phyloP scores from a whole-genome alignment of 1,284 basidiomycete species.

The Rhizoctonia solani region DNA sequence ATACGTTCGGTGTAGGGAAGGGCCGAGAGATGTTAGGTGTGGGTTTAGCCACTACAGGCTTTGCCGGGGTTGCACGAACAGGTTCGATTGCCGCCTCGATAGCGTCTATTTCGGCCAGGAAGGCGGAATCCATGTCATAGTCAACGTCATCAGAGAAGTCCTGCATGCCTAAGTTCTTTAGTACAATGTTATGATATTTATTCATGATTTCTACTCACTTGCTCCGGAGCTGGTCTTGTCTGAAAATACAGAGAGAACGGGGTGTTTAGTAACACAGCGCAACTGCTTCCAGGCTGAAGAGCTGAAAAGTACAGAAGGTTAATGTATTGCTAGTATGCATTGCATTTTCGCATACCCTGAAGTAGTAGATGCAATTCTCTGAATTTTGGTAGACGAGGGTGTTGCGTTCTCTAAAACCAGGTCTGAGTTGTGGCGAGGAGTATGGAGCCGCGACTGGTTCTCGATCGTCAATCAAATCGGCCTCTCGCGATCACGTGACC shows the following conservation, averaged over 20 bases:
- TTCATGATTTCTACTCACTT: not conserved
- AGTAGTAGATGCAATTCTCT: not conserved
- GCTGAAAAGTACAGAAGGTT: slow-evolving; percentile 2
- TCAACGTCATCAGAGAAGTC: slow-evolving; percentile 29
- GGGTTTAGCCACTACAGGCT: not conserved
- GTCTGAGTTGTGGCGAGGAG: not conserved
- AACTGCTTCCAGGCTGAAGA: slow-evolving; percentile 28
- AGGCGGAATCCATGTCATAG: slow-evolving; percentile 31
- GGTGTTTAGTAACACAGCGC: not conserved
- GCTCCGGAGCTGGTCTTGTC: not conserved
- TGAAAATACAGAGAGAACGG: not conserved
- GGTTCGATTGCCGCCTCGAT: slow-evolving; percentile 30
- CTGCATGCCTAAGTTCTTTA: not conserved
- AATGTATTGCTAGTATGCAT: not conserved
- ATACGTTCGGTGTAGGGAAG: not conserved
- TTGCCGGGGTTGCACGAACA: not conserved
- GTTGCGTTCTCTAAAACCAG: not conserved
- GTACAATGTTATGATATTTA: not conserved
- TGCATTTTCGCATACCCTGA: not conserved
- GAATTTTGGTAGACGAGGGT: not conserved
- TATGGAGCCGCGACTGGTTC: slow-evolving; percentile 1
- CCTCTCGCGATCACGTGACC: slow-evolving; percentile 17
- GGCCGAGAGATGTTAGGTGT: not conserved
- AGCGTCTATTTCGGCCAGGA: slow-evolving; percentile 25
- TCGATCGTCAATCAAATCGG: too few relatives aligned